Evolutionary conservation across 1,284 basidiomycete genomes (phyloP), one percentile per base, ranked within the genome.

Genomic region (Amylostereum chailletii): DNA sequence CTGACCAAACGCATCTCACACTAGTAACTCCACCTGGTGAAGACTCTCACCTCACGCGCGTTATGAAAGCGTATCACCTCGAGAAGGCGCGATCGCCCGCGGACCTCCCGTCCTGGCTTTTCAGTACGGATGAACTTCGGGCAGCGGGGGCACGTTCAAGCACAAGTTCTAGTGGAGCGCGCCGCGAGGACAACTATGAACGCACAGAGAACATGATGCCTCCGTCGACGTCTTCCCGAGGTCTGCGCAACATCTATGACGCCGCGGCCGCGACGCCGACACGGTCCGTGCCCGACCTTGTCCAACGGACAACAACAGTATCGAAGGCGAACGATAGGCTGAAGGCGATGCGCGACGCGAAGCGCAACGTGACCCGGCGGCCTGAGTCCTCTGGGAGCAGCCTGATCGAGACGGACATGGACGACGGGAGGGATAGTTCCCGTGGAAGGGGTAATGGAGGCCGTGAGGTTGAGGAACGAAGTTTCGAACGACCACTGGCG

Each of bases 61-160:
- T 77, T 2, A 75, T 86, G 75, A 82, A 82, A 60, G 75, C 77
- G 1, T 85, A 84, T 59, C 76, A 85, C 57, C 68, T 83, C 39
- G 71, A 71, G 34, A 80, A 81, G 60, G 81, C 81, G 10, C 71
- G 70, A 34, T 67, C 72, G 42, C 74, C 74, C 4, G 60, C 71
- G 26, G 81, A 85, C 57, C 71, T 86, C n/a, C 82, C 83, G 8
- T 65, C 69, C 5, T 86, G 82, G 82, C 70, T 86, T 6, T 85
- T 86, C 55, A 73, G 73, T 45, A 76, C 76, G 50, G 67, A 66
- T 41, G 81, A 84, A 56, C 72, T 79, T 27, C 63, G 61, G 40
- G 59, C 57, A n/a, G 50, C 49, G 31, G 53, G 49, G 8, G 34
- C 19, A 4, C 61, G 60, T 33, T 54, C 58, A 10, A 52, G 58